Conservation (phyloP, 805 yeast genomes). For the Candida koratica region DNA sequence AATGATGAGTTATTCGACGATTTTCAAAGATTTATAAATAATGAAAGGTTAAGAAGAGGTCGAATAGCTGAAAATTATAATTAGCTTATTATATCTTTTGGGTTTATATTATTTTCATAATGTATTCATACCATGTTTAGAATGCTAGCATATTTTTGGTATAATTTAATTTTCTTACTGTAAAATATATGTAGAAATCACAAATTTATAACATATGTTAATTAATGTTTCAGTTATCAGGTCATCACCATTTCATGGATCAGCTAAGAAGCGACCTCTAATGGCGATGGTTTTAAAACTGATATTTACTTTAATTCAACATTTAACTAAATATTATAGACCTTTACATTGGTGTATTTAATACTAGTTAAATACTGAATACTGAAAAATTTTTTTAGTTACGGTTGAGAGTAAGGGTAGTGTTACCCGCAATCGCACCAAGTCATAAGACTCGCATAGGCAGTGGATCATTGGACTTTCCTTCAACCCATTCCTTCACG, state of each 20-base stretch:
- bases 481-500: neutral
- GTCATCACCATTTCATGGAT: constrained; percentile 98
- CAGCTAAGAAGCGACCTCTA: constrained; percentile 77
- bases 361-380: constrained; percentile 5
- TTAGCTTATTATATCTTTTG: too few species aligned
- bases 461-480: constrained; percentile 4
- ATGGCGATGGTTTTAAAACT: constrained; percentile 98
- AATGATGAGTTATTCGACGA: constrained; percentile 28
- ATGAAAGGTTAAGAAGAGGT: constrained; percentile 38
- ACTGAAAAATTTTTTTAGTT: constrained; percentile 2
- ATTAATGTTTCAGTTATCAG: constrained; percentile 82
- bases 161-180: too few species aligned
- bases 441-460: neutral
- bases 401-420: neutral
- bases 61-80: constrained; percentile 42
- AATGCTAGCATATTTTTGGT: too few species aligned
- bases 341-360: constrained; percentile 15
- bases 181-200: too few species aligned
- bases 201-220: constrained; percentile 65
- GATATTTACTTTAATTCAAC: constrained; percentile 22
- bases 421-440: constrained; percentile 6
- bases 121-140: too few species aligned
- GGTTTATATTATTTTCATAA: too few species aligned
- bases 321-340: constrained; percentile 4
- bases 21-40: constrained; percentile 26